Evolutionary conservation across 768 basidiomycete genomes (phyloP).

Genomic region (Calvatia gigantea): DNA sequence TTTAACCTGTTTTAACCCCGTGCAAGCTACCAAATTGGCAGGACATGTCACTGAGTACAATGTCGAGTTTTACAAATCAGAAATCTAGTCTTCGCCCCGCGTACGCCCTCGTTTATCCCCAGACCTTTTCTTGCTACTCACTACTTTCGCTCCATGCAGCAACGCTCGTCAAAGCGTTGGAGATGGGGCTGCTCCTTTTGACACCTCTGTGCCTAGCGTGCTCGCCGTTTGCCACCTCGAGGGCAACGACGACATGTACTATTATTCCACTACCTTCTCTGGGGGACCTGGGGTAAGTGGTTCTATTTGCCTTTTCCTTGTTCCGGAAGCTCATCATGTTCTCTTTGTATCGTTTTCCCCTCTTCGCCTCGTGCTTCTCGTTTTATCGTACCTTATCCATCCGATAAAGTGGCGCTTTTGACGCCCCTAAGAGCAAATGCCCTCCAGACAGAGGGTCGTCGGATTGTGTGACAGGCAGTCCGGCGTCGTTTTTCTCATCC

Average conservation of each 20-base stretch:
- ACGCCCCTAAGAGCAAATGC: conserved; percentile 88
- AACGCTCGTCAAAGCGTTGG: conserved; percentile 97
- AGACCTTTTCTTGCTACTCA: conserved; percentile 14
- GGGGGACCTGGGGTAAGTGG: conserved; percentile 81
- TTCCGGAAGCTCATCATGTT: conserved; percentile 1
- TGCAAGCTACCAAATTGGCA: conserved; percentile 74
- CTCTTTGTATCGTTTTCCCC: conserved; percentile 6
- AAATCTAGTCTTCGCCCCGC: conserved; percentile 95
- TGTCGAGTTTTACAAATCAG: conserved; percentile 69
- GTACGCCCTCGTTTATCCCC: conserved; percentile 40
- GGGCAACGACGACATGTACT: conserved; percentile 80
- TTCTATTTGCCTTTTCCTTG: background rate
- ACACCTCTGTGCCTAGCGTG: conserved; percentile 67
- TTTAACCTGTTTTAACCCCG: conserved; percentile 13
- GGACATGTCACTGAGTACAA: conserved; percentile 70
- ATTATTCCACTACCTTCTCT: conserved; percentile 92
- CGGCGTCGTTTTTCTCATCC: conserved; percentile 60
- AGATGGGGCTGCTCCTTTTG: conserved; percentile 88
- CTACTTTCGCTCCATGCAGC: conserved; percentile 39
- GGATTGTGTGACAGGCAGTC: conserved; percentile 92
- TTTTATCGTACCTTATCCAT: conserved; percentile 2
- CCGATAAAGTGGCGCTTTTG: conserved; percentile 87
- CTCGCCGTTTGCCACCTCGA: conserved; percentile 84
- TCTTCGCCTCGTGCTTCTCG: background rate
- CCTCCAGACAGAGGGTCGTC: conserved; percentile 95